Evolutionary conservation across 140 eudicot genomes (phyloP), one percentile per base, ranked within the genome.

Genomic region (Stevia rebaudiana): DNA sequence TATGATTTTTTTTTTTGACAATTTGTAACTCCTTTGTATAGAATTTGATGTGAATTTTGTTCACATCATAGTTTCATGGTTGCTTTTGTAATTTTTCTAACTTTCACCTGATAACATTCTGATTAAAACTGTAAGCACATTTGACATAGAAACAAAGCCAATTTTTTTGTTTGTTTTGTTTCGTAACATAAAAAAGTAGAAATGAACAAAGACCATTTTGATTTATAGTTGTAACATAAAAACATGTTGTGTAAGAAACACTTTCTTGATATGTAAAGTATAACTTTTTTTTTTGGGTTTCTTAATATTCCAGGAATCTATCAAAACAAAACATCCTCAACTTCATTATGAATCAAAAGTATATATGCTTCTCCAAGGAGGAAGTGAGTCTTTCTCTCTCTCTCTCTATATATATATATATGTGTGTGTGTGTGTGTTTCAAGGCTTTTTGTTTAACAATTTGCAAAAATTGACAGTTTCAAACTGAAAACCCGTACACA

Each of bases 301-400:
- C 16, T 30, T 40, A 39, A 30, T 22, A 65, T 30, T 54, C 11
- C 87, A 88, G 96, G 96, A 88, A 76, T 40, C 96, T 57, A 83
- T 81, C 76, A 88, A 82, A 74, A 84, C 96, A 17, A n/a, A n/a
- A n/a, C n/a, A n/a, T n/a, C n/a, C n/a, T n/a, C n/a, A n/a, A n/a
- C n/a, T n/a, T n/a, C n/a, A n/a, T n/a, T n/a, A n/a, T n/a, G n/a
- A n/a, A n/a, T n/a, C n/a, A n/a, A n/a, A n/a, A n/a, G n/a, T n/a
- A 31, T 88, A 84, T 50, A 78, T 76, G 82, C 85, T 88, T 69
- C 86, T 88, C 59, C 94, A 84, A 80, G 96, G 96, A 79, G 96
- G 96, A 84, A 84, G 96, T 88, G 76, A 77, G 90, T 68, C 60
- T 59, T 44, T 42, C 63, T 31, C 4, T 28, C 43, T 19, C 6